A percentile compares a stretch with the other conserved stretches of the same genome.
Conservation (phyloP, 208 protist genomes). For the Leishmania turanica region DNA sequence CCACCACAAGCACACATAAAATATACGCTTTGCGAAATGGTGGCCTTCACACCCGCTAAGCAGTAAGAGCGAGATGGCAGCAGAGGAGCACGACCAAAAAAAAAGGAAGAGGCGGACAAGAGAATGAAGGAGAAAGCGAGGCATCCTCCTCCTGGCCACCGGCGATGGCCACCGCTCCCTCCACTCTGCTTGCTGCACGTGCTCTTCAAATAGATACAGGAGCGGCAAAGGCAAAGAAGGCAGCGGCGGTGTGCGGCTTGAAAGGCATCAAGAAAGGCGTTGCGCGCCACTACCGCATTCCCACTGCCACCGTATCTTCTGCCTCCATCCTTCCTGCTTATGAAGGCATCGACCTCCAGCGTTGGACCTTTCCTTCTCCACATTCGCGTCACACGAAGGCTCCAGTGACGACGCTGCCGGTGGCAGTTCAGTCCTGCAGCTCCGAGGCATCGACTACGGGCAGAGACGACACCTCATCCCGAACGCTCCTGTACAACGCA, state of each 20-base stretch:
- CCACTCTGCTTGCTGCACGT: not conserved
- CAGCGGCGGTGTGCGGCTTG: not conserved
- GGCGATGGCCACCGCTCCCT: not conserved
- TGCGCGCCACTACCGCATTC: not conserved
- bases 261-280: not conserved
- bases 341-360: not conserved
- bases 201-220: not conserved
- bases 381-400: not conserved
- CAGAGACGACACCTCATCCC: conserved; percentile 65
- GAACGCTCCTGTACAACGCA: conserved; percentile 68
- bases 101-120: not conserved
- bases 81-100: not conserved
- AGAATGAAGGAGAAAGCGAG: not conserved
- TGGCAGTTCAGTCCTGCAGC: conserved; percentile 46
- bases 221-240: not conserved
- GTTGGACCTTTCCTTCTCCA: not conserved
- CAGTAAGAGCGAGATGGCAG: not conserved
- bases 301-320: not conserved
- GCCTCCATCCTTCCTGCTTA: not conserved
- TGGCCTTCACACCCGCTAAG: not conserved
- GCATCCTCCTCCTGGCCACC: not conserved
- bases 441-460: conserved; percentile 77
- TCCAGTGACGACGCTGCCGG: conserved; percentile 17
- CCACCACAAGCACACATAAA: not conserved
- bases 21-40: not conserved